Evolutionary conservation across 2,329 filamentous ascomycete genomes (phyloP), one percentile per base, ranked within the genome.

Genomic region (Nigrospora osmanthi): DNA sequence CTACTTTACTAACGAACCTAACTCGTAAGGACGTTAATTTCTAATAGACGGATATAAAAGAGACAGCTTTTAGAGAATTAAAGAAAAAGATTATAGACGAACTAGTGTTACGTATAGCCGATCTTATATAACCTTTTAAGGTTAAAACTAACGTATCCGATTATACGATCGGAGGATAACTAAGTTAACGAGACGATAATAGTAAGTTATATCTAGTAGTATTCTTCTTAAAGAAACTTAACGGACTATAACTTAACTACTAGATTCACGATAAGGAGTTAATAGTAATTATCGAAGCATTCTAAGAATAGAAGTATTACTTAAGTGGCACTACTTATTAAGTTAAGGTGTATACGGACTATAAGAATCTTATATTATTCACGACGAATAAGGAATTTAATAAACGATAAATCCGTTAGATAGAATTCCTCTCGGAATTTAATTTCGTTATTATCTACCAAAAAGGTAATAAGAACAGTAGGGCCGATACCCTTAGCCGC

Each of bases 221-320:
- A 14, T 56, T 50, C 41, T 47, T 50, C 16, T 54, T 37, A 14
- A 50, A 49, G 43, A 55, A 50, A 16, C 33, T 55, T 16, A 41
- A 34, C 4, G 37, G 33, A 46, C 34, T 40, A 3, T 35, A 54
- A 36, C 42, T 46, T 35, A 65, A 64, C 45, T 66, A 65, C 43
- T 38, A 60, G n/a, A 63, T 63, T 12, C 52, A 65, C 39, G 46
- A 66, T 43, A 63, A 65, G 42, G 59, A 65, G 50, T 50, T 67
- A 2, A 43, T 66, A 12, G 58, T 57, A 6, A 60, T 67, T 35
- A 46, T 66, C 19, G 19, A 43, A 32, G 30, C 42, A 5, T 52
- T 56, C 16, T 35, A 52, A 38, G 46, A 58, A 43, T 61, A 47
- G 50, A 40, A 49, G 43, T 23, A 36, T 12, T 47, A 58, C 19